Evolutionary conservation across 371 early-diverging fungal species (phyloP).

Genomic region (Actinomortierella ambigua): DNA sequence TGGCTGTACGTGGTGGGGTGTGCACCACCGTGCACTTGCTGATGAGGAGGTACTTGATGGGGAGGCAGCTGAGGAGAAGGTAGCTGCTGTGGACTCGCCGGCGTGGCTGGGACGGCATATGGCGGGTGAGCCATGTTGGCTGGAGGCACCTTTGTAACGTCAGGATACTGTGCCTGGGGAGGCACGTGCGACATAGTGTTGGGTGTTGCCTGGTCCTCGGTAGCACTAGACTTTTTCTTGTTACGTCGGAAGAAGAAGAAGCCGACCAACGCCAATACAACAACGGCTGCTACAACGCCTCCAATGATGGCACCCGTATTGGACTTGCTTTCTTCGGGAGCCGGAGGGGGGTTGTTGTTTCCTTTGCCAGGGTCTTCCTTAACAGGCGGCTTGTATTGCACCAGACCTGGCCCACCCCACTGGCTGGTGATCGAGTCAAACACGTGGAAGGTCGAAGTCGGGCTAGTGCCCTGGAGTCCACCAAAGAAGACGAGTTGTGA

Average conservation of each 20-base stretch:
- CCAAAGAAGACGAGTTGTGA: slow-evolving; percentile 21
- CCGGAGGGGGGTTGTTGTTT: not conserved
- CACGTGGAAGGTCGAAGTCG: slow-evolving; percentile 12
- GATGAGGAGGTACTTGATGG: slow-evolving; percentile 9
- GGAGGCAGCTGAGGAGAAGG: slow-evolving; percentile 1
- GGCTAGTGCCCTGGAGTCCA: slow-evolving; percentile 1
- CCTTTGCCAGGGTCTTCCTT: not conserved
- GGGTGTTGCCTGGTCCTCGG: too few species aligned
- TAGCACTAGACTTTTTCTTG: too few species aligned
- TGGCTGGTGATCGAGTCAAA: slow-evolving; percentile 15
- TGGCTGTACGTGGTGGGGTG: slow-evolving; percentile 1
- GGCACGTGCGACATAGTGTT: not conserved
- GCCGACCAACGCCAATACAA: slow-evolving; percentile 19
- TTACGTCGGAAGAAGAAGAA: slow-evolving; percentile 25
- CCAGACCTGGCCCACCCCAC: slow-evolving; percentile 33
- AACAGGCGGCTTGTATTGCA: slow-evolving; percentile 1
- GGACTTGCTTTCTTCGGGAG: not conserved
- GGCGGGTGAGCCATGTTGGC: not conserved
- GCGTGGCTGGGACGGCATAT: not conserved
- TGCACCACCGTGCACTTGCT: slow-evolving; percentile 10
- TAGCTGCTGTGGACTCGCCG: too few species aligned
- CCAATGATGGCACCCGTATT: slow-evolving; percentile 31
- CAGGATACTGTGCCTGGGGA: not conserved
- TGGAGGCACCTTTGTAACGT: not conserved
- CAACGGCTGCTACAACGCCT: slow-evolving; percentile 34